A percentile compares a stretch with the other conserved stretches of the same genome.
Conservation (phyloP, 179 eudicot genomes). For the Beta lomatogona region DNA sequence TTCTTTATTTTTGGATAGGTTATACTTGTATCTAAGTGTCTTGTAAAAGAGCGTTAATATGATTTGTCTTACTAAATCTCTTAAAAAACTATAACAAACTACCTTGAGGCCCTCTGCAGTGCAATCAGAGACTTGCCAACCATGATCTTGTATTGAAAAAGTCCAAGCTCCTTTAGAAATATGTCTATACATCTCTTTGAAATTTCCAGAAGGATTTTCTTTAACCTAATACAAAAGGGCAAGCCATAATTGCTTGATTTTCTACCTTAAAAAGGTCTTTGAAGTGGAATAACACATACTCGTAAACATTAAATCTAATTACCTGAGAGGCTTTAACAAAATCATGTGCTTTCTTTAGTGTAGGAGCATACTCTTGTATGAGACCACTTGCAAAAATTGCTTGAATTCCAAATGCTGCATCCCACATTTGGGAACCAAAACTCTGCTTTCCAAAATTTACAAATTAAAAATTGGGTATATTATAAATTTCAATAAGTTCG, state of each 20-base stretch:
- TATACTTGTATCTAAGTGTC: too few relatives aligned
- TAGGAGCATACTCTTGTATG: conserved; percentile 42
- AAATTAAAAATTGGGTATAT: neutral
- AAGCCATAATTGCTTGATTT: neutral
- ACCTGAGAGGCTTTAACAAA: conserved; percentile 71
- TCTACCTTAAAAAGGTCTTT: neutral
- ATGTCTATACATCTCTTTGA: conserved; percentile 53
- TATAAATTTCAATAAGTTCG: neutral
- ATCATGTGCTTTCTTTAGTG: conserved; percentile 60
- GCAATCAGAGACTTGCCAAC: conserved; percentile 82
- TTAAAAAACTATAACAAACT: neutral
- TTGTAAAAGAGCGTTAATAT: too few relatives aligned
- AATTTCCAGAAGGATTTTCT: conserved; percentile 61
- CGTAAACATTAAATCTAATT: neutral
- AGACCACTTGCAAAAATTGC: conserved; percentile 56
- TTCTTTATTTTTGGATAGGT: too few relatives aligned
- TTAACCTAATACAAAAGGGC: conserved; percentile 30
- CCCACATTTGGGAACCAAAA: conserved; percentile 64
- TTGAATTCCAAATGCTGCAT: conserved; percentile 54
- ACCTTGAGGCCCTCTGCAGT: conserved; percentile 82
- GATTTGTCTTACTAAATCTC: too few relatives aligned
- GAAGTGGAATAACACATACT: too few relatives aligned
- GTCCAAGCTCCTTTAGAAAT: conserved; percentile 71
- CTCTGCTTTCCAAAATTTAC: conserved; percentile 28
- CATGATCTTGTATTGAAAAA: conserved; percentile 70